Evolutionary conservation across 208 protist genomes (phyloP), one percentile per base, ranked within the genome.

Genomic region (Leishmania turanica): DNA sequence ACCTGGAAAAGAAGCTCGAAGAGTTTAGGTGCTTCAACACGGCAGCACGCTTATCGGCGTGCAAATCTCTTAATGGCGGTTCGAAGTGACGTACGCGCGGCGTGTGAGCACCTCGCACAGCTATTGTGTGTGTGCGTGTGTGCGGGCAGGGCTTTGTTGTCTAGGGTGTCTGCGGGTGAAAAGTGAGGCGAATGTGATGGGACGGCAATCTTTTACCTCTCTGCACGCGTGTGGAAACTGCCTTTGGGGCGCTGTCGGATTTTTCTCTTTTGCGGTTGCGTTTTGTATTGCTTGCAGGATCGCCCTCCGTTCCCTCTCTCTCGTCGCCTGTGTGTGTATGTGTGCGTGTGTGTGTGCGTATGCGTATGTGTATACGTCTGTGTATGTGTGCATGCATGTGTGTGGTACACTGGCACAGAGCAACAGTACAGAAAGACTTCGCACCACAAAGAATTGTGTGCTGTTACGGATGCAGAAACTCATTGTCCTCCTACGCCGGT

Each of bases 1-100:
- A 90, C 17, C 65, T 96, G 27, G 60, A 89, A 72, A 78, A 78
- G 40, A 45, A 89, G 54, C 60, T 91, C 1, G 62, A 75, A 34
- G 77, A 87, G 66, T 71, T 82, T 42, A 71, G 54, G n/a, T 24
- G 71, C 47, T 60, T 81, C 40, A 78, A 51, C 11, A 13, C 51
- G n/a, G 40, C 80, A 7, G 56, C 37, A 49, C 72, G 31, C 31
- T 37, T 45, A 3, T 8, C 72, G 11, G 45, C 21, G 53, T 24
- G 49, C 53, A 62, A 76, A 40, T 31, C 51, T 53, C 47, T 76
- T 54, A 76, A 76, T 76, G 72, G 72, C 8, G 49, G 21, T 76
- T 19, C 34, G 31, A 76, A 45, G 21, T 76, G 34, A 62, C 15
- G 34, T 24, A 15, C 31, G 13, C 24, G 45, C 27, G 27, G 2